Evolutionary conservation across 2,329 filamentous ascomycete species (phyloP).

Genomic region (Knufia fluminis): DNA sequence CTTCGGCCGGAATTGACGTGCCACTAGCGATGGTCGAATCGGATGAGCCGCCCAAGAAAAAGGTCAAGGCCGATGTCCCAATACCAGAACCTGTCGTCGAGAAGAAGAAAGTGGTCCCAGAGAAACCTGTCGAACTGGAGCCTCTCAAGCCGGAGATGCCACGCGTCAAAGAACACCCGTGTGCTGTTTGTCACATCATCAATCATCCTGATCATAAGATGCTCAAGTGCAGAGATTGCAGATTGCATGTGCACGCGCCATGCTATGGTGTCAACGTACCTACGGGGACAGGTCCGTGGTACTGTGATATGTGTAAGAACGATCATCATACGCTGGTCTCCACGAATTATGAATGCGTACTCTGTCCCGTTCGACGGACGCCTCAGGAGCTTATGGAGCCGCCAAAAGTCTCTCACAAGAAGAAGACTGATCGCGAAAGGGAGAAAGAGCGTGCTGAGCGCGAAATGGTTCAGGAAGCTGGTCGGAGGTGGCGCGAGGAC

Average conservation of each 20-base stretch:
- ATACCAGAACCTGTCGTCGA: slow-evolving; percentile 40
- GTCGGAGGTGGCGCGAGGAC: slow-evolving; percentile 70
- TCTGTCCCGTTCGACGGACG: slow-evolving; percentile 76
- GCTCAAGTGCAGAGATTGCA: slow-evolving; percentile 75
- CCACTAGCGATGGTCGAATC: slow-evolving; percentile 25
- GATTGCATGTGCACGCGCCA: slow-evolving; percentile 78
- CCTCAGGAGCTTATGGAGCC: slow-evolving; percentile 77
- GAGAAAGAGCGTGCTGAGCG: slow-evolving; percentile 81
- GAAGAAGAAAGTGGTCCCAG: slow-evolving; percentile 53
- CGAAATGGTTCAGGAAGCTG: slow-evolving; percentile 68
- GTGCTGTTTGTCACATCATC: slow-evolving; percentile 69
- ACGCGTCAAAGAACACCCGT: slow-evolving; percentile 68
- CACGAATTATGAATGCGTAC: slow-evolving; percentile 86
- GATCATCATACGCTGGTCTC: slow-evolving; percentile 87
- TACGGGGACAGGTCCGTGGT: slow-evolving; percentile 52
- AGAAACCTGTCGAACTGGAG: slow-evolving; percentile 48
- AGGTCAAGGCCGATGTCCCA: slow-evolving; percentile 46
- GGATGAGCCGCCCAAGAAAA: slow-evolving; percentile 51
- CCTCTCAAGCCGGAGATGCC: slow-evolving; percentile 68
- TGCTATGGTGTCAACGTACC: slow-evolving; percentile 67
- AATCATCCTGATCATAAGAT: slow-evolving; percentile 64
- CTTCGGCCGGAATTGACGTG: slow-evolving; percentile 33
- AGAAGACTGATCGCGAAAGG: slow-evolving; percentile 85
- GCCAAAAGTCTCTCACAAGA: slow-evolving; percentile 68
- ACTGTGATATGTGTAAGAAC: slow-evolving; percentile 91